A percentile compares a stretch with the other conserved stretches of the same genome.
Conservation (phyloP, 257 asterid species). For the Lavandula angustifolia region DNA sequence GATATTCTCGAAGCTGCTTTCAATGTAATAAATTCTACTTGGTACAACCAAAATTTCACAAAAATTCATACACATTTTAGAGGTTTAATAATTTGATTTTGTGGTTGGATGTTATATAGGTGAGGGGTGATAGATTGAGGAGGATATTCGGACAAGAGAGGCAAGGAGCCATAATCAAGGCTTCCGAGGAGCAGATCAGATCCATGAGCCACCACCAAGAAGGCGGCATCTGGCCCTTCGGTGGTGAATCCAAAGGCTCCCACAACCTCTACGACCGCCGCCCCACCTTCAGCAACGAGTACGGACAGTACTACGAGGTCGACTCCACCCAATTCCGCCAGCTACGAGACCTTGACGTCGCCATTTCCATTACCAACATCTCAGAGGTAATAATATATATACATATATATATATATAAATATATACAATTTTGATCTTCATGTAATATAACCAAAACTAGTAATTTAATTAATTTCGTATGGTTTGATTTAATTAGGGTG, state of each 20-base stretch:
- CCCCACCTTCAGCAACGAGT: slow-evolving; percentile 46
- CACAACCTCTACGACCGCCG: slow-evolving; percentile 44
- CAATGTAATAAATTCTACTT: slow-evolving; percentile 38
- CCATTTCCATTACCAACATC: slow-evolving; percentile 52
- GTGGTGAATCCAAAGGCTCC: slow-evolving; percentile 45
- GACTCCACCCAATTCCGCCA: slow-evolving; percentile 36
- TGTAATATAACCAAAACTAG: no score
- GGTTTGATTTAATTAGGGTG: slow-evolving; percentile 46
- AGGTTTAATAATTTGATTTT: neutral
- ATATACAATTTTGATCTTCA: no score
- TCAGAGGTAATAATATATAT: slow-evolving; percentile 40
- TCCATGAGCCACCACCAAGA: slow-evolving; percentile 52
- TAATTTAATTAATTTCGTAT: neutral
- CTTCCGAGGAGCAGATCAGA: slow-evolving; percentile 59
- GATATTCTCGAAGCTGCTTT: slow-evolving; percentile 69
- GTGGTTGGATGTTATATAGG: slow-evolving; percentile 20
- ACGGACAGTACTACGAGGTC: slow-evolving; percentile 57
- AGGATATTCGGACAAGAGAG: slow-evolving; percentile 51
- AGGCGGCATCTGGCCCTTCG: slow-evolving; percentile 72
- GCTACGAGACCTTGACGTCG: slow-evolving; percentile 49
- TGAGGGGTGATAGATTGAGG: slow-evolving; percentile 39
- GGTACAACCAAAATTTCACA: no score
- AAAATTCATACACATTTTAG: neutral
- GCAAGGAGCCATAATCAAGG: slow-evolving; percentile 53
- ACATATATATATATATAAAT: no score